These are phyloP conservation scores for Eragrostis tef DNA, from an alignment of 202 grass and related monocot species.

Conservation along the genomic window DNA sequence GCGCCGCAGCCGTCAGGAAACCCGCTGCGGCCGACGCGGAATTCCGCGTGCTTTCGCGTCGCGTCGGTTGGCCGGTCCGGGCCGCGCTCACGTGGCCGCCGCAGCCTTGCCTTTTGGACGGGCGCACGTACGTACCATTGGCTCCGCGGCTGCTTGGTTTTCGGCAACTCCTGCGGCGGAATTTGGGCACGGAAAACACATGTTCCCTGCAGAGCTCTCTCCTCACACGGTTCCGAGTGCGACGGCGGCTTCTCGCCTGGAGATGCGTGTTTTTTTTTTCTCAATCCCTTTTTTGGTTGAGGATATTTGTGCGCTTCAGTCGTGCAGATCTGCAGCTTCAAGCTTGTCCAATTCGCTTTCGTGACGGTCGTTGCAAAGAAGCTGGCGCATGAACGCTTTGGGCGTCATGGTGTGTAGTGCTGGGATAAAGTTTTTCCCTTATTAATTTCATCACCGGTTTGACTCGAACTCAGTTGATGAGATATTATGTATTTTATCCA, in stretches of 20 bases:
- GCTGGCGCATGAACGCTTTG: not conserved
- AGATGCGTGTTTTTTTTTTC: not conserved
- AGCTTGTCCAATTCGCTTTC: not conserved
- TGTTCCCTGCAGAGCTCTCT: not conserved
- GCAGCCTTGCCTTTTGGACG: not conserved
- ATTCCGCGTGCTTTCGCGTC: slow-evolving; percentile 3
- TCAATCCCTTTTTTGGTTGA: too few species aligned
- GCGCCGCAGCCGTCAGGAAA: not conserved
- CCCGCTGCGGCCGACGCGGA: not conserved
- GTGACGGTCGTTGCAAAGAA: not conserved
- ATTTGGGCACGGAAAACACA: slow-evolving; percentile 22
- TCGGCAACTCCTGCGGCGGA: not conserved
- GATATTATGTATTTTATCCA: too few species aligned
- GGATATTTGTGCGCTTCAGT: not conserved
- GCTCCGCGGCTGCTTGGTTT: not conserved
- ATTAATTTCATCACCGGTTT: too few species aligned
- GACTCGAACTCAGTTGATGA: too few species aligned
- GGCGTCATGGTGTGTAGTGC: too few species aligned
- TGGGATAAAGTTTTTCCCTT: too few species aligned
- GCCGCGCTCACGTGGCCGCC: not conserved
- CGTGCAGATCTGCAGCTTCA: not conserved
- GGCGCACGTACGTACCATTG: too few species aligned
- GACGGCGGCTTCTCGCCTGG: not conserved
- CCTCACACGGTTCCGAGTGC: not conserved
- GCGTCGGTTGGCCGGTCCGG: not conserved